phyloP scores from a whole-genome alignment of 352 stramenopile species.

The Globisporangium solare region DNA sequence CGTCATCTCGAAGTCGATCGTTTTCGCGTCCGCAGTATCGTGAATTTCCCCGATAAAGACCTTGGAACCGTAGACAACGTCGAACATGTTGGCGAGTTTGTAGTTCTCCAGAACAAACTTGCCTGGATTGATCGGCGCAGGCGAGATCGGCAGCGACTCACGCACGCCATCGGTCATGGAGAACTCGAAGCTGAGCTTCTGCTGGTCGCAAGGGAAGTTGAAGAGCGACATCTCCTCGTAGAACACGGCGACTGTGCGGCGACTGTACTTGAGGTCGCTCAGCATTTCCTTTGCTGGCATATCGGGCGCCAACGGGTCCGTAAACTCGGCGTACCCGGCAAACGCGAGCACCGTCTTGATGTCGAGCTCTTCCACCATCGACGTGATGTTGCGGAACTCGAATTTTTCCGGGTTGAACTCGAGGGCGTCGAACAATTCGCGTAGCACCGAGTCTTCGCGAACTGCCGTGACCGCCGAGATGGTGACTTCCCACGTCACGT shows the following conservation, averaged over 20 bases:
- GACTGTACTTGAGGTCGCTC: slow-evolving; percentile 35
- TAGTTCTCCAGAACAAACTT: slow-evolving; percentile 47
- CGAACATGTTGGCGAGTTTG: slow-evolving; percentile 49
- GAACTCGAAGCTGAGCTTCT: slow-evolving; percentile 52
- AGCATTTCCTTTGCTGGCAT: slow-evolving; percentile 15
- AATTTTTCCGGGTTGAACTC: slow-evolving; percentile 38
- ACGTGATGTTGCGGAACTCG: slow-evolving; percentile 37
- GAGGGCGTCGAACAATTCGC: slow-evolving; percentile 33
- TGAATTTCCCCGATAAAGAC: slow-evolving; percentile 42
- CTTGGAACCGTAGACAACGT: slow-evolving; percentile 46
- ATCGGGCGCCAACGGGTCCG: slow-evolving; percentile 18
- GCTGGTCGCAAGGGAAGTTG: slow-evolving; percentile 56
- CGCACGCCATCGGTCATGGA: slow-evolving; percentile 28
- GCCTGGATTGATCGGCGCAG: slow-evolving; percentile 28
- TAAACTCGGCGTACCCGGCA: slow-evolving; percentile 23
- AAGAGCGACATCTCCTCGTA: slow-evolving; percentile 53
- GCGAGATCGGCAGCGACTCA: slow-evolving; percentile 28
- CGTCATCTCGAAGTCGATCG: slow-evolving; percentile 55
- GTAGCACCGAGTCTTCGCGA: slow-evolving; percentile 34
- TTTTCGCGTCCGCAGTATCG: slow-evolving; percentile 28
- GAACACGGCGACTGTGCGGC: slow-evolving; percentile 38
- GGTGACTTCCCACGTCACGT: slow-evolving; percentile 45
- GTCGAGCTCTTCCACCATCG: slow-evolving; percentile 28
- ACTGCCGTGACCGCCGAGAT: slow-evolving; percentile 35
- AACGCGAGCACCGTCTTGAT: slow-evolving; percentile 26